Evolutionary conservation across 2,329 filamentous ascomycete genomes (phyloP).

Genomic region (Aspergillus sergii): DNA sequence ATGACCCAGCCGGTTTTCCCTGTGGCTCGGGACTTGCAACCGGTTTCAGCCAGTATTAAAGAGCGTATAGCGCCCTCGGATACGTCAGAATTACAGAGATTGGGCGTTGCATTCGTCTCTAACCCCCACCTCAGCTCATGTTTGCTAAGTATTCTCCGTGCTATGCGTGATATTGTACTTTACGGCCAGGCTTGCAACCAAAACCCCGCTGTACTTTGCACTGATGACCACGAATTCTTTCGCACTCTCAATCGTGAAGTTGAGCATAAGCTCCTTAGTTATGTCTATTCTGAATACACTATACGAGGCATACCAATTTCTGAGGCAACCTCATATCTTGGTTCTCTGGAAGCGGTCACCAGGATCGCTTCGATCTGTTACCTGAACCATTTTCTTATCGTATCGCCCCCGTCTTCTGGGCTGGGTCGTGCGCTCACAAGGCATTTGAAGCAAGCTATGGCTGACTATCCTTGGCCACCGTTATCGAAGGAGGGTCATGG

Average conservation of each 20-base stretch:
- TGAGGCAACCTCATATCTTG: constrained; percentile 14
- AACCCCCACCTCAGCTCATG: constrained; percentile 32
- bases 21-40: constrained; percentile 35
- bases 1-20: constrained; percentile 38
- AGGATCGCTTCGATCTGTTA: constrained; percentile 36
- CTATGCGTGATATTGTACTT: constrained; percentile 35
- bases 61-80: constrained; percentile 32
- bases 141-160: constrained; percentile 29
- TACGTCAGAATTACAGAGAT: constrained; percentile 25
- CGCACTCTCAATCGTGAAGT: constrained; percentile 36
- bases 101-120: constrained; percentile 32
- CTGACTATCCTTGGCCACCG: constrained; percentile 19
- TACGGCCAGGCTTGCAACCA: constrained; percentile 32
- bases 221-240: constrained; percentile 35
- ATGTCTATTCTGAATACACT: constrained; percentile 29
- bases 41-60: constrained; percentile 30
- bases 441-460: constrained; percentile 28
- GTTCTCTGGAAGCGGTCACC: constrained; percentile 34
- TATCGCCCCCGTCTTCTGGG: constrained; percentile 36
- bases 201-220: constrained; percentile 23
- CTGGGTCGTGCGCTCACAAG: constrained; percentile 37
- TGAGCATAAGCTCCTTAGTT: constrained; percentile 43
- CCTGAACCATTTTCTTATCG: constrained; percentile 35
- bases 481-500: constrained; percentile 24
- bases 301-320: background rate